Base-by-base conservation (phyloP, 2,329 filamentous ascomycete species). In the Dactylellina haptotyla region DNA sequence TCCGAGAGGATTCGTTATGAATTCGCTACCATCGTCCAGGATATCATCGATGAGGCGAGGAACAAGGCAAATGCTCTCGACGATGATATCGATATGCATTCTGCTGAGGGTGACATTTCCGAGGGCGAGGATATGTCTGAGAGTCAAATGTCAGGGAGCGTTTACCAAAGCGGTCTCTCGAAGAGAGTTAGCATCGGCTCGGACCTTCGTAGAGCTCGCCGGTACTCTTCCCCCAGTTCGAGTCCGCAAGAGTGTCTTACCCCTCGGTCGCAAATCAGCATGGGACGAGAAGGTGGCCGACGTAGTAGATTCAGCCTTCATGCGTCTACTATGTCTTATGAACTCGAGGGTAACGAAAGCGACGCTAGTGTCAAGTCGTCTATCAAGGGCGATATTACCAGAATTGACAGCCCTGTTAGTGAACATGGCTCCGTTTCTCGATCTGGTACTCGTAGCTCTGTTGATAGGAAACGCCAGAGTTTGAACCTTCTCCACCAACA, bases 1-100 rank as follows among this genome's bases (percentile, higher is more conserved):
- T 89, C 93, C 0, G 95, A 99, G 82, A 89, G 96, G 30, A 97
- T 99, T 75, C 91, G 96, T 2, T 87, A 97, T 50, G 95, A 99
- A 79, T 96, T 97, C 78, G 90, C 94, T 26, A 87, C 96, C 25
- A 85, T 97, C 67, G 94, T 99, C 1, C 92, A 98, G 79, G 92
- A 97, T 78, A 99, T 95, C 80, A 97, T 99, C 58, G 90, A 96
- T 72, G 93, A 92, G 75, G 95, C 95, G 6, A 86, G 98, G 81
- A 87, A 87, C 76, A 97, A 98, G 81, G 91, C 91, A 63, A 89
- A 85, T 14, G 83, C 81, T 54, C 75, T 67, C 23, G 76, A 77
- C 30, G 76, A 76, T 56, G 77, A 73, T 26, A 75, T 75, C 14
- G 83, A 82, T 50, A 76, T 75, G 54, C 67, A 75, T n/a, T 62